These are phyloP conservation scores for Ajuga reptans DNA, from an alignment of 305 asterid genomes.

Conservation along the genomic window DNA sequence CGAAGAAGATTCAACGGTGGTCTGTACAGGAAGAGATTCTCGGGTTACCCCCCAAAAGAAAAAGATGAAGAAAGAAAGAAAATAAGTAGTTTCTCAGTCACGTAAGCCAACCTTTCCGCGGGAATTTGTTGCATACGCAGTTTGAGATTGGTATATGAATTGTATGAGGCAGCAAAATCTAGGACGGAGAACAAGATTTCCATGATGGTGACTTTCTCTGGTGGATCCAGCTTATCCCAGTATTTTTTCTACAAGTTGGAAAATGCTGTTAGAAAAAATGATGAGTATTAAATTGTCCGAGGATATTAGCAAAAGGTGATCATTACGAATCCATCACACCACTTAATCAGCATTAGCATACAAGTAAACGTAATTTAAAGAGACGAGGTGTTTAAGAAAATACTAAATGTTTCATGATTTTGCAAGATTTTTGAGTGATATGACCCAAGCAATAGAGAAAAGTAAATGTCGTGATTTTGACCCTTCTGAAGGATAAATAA, in stretches of 20 bases:
- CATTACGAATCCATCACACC: background rate
- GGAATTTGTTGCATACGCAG: constrained; percentile 75
- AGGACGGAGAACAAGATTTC: constrained; percentile 70
- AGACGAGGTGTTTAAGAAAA: background rate
- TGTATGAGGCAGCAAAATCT: constrained; percentile 93
- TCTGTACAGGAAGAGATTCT: constrained; percentile 37
- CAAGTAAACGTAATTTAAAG: background rate
- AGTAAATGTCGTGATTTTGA: background rate
- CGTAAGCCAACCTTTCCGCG: constrained; percentile 58
- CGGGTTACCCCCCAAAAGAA: constrained; percentile 18
- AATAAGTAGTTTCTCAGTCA: background rate
- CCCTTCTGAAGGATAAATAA: background rate
- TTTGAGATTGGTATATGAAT: constrained; percentile 76
- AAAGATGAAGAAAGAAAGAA: constrained; percentile 24
- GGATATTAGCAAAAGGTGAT: background rate
- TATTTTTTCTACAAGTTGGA: constrained; percentile 67
- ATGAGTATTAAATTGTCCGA: background rate
- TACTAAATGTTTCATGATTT: background rate
- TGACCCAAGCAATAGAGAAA: background rate
- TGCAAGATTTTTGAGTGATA: background rate
- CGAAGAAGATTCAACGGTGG: constrained; percentile 95
- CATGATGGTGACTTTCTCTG: constrained; percentile 68
- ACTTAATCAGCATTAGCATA: background rate
- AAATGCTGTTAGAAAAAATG: background rate
- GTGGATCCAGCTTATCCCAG: constrained; percentile 71